Conservation (phyloP, 495 filamentous ascomycete genomes). For the Cryomyces antarcticus region DNA sequence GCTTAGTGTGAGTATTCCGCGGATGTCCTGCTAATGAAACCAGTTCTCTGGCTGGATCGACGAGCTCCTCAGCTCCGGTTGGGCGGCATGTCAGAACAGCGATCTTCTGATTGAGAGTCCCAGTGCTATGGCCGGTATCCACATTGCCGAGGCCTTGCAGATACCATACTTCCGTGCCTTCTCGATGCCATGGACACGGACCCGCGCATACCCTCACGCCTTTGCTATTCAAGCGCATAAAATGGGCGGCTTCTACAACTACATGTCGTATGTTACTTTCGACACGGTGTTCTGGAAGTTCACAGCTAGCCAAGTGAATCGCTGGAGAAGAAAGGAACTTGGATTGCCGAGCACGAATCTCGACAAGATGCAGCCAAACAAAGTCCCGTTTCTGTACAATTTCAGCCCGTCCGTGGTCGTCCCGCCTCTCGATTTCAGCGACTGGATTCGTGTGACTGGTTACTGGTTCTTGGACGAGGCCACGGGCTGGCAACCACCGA, state of each 20-base stretch:
- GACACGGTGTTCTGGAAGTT: constrained; percentile 95
- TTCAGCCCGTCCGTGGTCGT: constrained; percentile 83
- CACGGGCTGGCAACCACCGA: constrained; percentile 49
- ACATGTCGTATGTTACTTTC: constrained; percentile 90
- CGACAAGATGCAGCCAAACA: constrained; percentile 87
- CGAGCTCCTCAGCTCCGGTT: constrained; percentile 64
- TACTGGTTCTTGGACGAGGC: constrained; percentile 94
- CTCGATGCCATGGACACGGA: constrained; percentile 97
- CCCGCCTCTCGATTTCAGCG: constrained; percentile 85
- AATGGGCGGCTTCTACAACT: constrained; percentile 89
- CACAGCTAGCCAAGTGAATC: constrained; percentile 77
- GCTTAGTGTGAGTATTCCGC: neutral
- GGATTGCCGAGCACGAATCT: constrained; percentile 60
- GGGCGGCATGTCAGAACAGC: constrained; percentile 64
- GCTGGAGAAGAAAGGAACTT: constrained; percentile 69
- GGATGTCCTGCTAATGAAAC: neutral
- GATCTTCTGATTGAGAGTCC: constrained; percentile 89
- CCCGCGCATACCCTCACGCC: constrained; percentile 87
- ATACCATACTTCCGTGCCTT: constrained; percentile 97
- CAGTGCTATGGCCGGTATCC: constrained; percentile 94
- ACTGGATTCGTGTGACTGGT: constrained; percentile 92
- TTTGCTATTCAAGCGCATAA: constrained; percentile 89
- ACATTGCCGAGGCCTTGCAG: constrained; percentile 86
- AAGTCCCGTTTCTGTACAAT: constrained; percentile 93
- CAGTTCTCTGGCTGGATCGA: constrained; percentile 84